These are phyloP conservation scores for Nitzschia inconspicua DNA, from an alignment of 108 stramenopile species.

Conservation along the genomic window DNA sequence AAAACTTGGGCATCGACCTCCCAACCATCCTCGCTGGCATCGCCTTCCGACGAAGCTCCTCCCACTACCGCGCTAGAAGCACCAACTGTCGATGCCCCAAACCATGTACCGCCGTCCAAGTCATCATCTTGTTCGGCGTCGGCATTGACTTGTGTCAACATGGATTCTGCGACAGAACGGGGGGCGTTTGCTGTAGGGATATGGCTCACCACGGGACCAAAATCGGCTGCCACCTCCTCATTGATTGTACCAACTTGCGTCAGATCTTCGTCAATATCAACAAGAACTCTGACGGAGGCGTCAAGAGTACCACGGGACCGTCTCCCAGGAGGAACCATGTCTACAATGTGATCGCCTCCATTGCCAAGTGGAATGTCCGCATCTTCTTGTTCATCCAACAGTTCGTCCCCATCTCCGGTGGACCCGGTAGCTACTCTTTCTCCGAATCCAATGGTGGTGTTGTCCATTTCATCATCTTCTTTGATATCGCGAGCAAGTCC, in stretches of 20 bases:
- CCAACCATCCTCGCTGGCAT: conserved; percentile 22
- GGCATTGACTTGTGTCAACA: conserved; percentile 6
- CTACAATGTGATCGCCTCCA: conserved; percentile 30
- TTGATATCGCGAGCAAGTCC: conserved; percentile 14
- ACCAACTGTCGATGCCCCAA: conserved; percentile 31
- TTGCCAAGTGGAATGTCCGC: no score
- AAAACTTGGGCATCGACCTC: conserved; percentile 23
- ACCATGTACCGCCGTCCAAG: conserved; percentile 24
- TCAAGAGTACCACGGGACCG: neutral
- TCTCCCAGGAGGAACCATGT: conserved; percentile 12
- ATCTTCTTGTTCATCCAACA: neutral
- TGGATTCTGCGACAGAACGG: conserved; percentile 26
- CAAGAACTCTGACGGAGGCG: conserved; percentile 26
- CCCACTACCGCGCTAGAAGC: conserved; percentile 8
- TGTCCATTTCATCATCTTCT: conserved; percentile 20
- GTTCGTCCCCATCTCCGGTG: neutral
- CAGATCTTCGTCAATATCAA: conserved; percentile 13
- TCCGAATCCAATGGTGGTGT: conserved; percentile 4
- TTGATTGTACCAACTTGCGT: conserved; percentile 22
- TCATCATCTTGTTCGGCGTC: conserved; percentile 14
- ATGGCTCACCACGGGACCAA: conserved; percentile 42
- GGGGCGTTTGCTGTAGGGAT: conserved; percentile 9
- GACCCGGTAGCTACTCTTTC: neutral
- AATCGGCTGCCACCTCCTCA: conserved; percentile 17
- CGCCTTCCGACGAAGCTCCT: conserved; percentile 9